These are phyloP conservation scores for Rosa persica DNA, from an alignment of 306 rosid genomes.

Conservation along the genomic window DNA sequence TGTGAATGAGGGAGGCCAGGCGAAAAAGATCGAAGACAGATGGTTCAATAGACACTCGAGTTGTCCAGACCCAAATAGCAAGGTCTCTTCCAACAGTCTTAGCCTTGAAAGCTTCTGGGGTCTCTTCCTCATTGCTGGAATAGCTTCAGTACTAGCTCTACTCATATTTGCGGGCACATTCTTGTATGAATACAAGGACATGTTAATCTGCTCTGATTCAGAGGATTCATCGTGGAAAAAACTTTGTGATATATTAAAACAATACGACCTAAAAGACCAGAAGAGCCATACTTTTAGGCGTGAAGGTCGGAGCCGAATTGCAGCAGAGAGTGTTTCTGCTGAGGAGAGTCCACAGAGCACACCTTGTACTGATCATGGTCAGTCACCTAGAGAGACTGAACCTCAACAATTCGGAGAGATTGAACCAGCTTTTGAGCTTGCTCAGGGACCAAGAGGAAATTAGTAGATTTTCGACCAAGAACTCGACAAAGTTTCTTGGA, in stretches of 20 bases:
- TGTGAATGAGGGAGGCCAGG: conserved; percentile 4
- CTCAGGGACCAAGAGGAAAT: neutral
- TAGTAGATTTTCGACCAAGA: neutral
- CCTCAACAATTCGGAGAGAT: neutral
- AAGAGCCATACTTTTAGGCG: neutral
- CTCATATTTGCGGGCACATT: neutral
- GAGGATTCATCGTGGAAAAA: neutral
- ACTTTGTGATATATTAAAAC: neutral
- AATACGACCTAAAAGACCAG: neutral
- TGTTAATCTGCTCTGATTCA: neutral
- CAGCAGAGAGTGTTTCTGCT: neutral
- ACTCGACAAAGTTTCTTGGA: neutral
- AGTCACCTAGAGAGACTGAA: neutral
- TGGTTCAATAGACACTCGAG: neutral
- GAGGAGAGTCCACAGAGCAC: neutral
- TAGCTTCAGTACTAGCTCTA: conserved; percentile 1
- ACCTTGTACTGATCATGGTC: neutral
- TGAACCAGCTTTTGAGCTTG: neutral
- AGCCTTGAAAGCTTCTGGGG: neutral
- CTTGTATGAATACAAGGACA: neutral
- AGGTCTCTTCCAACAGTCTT: neutral
- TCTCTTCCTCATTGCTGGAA: conserved; percentile 3
- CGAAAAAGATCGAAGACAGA: neutral
- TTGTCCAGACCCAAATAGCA: neutral
- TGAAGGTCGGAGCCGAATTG: neutral